Conservation (phyloP, 495 filamentous ascomycete species). For the Podospora fimiseda region DNA sequence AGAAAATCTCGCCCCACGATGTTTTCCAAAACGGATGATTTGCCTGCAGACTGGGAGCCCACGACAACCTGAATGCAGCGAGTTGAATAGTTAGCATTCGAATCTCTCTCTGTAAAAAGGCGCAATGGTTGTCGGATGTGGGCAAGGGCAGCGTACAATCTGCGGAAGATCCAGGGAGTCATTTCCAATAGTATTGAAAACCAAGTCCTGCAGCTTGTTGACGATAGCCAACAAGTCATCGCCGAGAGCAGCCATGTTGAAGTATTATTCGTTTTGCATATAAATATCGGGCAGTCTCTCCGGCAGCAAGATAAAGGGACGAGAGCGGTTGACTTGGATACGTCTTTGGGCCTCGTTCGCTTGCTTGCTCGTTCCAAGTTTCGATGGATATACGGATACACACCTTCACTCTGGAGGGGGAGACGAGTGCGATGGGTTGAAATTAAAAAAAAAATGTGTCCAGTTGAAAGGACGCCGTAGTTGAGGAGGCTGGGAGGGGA, state of each 20-base stretch:
- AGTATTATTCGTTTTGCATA: background rate
- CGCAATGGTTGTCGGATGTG: slow-evolving; percentile 2
- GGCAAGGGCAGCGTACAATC: slow-evolving; percentile 68
- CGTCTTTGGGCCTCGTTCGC: too few species aligned
- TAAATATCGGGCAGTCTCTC: too few species aligned
- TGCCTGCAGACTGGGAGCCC: slow-evolving; percentile 95
- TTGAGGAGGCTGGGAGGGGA: too few species aligned
- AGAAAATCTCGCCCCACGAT: slow-evolving; percentile 97
- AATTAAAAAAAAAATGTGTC: too few species aligned
- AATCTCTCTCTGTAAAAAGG: background rate
- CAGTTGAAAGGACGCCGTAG: too few species aligned
- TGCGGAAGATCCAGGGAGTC: slow-evolving; percentile 96
- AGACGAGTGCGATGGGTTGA: too few species aligned
- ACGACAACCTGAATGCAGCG: slow-evolving; percentile 73
- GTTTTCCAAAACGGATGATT: slow-evolving; percentile 98
- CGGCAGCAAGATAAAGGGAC: too few species aligned
- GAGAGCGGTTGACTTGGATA: too few species aligned
- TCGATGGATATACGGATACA: too few species aligned
- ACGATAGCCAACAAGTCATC: slow-evolving; percentile 89
- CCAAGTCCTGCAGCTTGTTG: slow-evolving; percentile 95
- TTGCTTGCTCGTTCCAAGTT: too few species aligned
- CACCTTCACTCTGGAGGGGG: too few species aligned
- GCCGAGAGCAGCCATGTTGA: slow-evolving; percentile 59
- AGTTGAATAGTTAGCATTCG: slow-evolving; percentile 3
- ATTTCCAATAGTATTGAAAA: slow-evolving; percentile 99